phyloP scores from a whole-genome alignment of 2,329 filamentous ascomycete genomes.

The Diaporthe ilicicola region DNA sequence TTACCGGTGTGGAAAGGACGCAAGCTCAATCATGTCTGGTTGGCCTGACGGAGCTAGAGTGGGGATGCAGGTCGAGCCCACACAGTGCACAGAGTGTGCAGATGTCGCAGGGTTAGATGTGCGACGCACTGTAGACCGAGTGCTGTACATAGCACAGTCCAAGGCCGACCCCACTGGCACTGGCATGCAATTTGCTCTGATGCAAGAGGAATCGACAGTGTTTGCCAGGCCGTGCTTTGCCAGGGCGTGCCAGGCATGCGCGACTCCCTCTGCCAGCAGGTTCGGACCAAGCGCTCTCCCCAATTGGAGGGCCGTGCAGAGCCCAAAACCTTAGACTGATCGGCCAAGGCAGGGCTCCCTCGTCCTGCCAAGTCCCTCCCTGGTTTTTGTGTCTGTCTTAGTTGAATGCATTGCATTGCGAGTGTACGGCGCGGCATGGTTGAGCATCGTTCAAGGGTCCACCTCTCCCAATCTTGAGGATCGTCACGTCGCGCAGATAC shows the following conservation, averaged over 20 bases:
- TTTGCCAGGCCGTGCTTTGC: constrained; percentile 1
- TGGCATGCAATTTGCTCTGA: constrained; percentile 9
- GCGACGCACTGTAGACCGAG: not conserved
- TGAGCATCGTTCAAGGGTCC: constrained; percentile 11
- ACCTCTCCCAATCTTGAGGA: not conserved
- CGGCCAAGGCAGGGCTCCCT: constrained; percentile 3
- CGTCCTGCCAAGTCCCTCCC: not conserved
- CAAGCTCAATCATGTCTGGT: not conserved
- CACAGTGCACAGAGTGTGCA: too few relatives aligned
- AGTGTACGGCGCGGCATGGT: constrained; percentile 3
- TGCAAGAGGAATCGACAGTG: not conserved
- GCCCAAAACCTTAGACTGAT: constrained; percentile 19
- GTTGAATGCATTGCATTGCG: constrained; percentile 6
- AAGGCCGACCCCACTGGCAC: not conserved
- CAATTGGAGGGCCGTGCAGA: constrained; percentile 22
- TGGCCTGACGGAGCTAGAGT: not conserved
- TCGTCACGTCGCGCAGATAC: not conserved
- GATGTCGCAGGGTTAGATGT: not conserved
- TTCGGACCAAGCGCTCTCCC: constrained; percentile 8
- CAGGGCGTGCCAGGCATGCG: constrained; percentile 5
- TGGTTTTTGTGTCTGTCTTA: not conserved
- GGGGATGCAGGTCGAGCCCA: not conserved
- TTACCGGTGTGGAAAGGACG: not conserved
- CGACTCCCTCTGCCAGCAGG: not conserved
- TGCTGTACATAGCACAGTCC: constrained; percentile 4